A percentile compares a stretch with the other conserved stretches of the same genome.
Conservation (phyloP, 192 early-diverging fungal species). For the Kappamyces sp. region DNA sequence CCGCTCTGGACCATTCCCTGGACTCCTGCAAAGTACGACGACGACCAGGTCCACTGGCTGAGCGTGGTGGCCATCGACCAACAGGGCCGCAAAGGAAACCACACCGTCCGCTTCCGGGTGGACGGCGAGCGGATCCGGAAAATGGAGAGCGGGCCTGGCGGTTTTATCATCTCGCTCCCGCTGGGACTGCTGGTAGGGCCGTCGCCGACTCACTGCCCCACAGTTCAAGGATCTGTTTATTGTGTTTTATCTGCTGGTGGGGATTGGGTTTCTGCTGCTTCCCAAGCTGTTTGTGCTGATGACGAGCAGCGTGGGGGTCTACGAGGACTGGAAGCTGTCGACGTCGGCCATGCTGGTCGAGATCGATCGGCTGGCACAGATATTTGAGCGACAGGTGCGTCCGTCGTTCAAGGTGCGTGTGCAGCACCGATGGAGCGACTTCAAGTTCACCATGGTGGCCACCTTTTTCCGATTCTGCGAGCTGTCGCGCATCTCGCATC, state of each 20-base stretch:
- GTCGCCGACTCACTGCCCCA: background rate
- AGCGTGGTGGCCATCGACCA: slow-evolving; percentile 56
- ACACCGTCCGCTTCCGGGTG: slow-evolving; percentile 58
- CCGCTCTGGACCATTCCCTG: slow-evolving; percentile 72
- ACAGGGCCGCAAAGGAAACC: slow-evolving; percentile 40
- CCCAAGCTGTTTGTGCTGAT: slow-evolving; percentile 23
- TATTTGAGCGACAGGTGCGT: background rate
- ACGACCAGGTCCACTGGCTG: slow-evolving; percentile 57
- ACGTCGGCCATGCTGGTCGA: slow-evolving; percentile 14
- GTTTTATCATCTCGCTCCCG: slow-evolving; percentile 36
- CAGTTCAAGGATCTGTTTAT: slow-evolving; percentile 37
- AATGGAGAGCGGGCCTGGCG: slow-evolving; percentile 57
- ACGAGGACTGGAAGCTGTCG: slow-evolving; percentile 10
- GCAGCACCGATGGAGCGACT: slow-evolving; percentile 10
- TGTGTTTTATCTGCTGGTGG: slow-evolving; percentile 25
- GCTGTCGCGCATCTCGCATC: slow-evolving; percentile 37
- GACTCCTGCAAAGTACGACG: slow-evolving; percentile 64
- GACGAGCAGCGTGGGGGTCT: background rate
- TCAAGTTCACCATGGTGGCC: slow-evolving; percentile 12
- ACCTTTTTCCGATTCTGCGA: slow-evolving; percentile 31
- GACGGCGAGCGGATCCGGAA: slow-evolving; percentile 54
- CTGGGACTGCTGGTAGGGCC: slow-evolving; percentile 21
- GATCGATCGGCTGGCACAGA: slow-evolving; percentile 3
- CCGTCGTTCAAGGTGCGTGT: slow-evolving; percentile 1
- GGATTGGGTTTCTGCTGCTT: slow-evolving; percentile 21